Evolutionary conservation across 2,329 filamentous ascomycete genomes (phyloP), one percentile per base, ranked within the genome.

Genomic region (Pleoardoris graminearum): DNA sequence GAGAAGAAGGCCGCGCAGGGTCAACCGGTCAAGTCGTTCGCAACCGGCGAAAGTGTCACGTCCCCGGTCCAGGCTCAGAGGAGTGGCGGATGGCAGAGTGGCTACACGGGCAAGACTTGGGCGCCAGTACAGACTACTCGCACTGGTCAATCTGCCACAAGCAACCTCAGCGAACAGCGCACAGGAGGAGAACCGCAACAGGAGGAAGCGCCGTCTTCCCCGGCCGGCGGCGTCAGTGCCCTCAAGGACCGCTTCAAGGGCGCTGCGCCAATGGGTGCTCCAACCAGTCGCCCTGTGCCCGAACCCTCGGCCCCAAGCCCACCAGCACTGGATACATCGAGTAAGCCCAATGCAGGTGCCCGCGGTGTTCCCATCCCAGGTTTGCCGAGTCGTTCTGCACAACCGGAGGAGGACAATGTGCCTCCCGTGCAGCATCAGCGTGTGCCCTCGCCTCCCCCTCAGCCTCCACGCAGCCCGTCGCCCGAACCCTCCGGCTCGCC

Each of bases 1-100:
- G 94, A 99, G 79, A 96, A 92, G 79, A 97, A 97, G 79, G 93
- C 90, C 32, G 87, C 86, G 55, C 86, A 94, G 71, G 82, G 87
- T 52, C 85, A 82, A 19, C 61, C 71, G 45, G 77, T 81, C 44
- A 76, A 78, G 23, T 73, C 79, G 45, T 72, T 78, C 17, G 69
- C 82, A 37, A 68, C 73, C 41, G 46, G 36, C 19, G 58, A 54
- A 35, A 61, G 59, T 25, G 55, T 55, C 25, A 55, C 68, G 2
- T 76, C 47, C 69, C 58, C 65, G 11, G 53, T 72, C 6, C 61
- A 68, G 29, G 79, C 81, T 45, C 91, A 96, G 71, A 80, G 82
- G 68, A 95, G 89, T 66, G 91, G 76, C 51, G 86, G 90, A 54
- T 97, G 92, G 92, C 91, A 93, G 81, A 96, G 91, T 73, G 89